Conservation (phyloP, 306 rosid genomes). For the Cercis canadensis region DNA sequence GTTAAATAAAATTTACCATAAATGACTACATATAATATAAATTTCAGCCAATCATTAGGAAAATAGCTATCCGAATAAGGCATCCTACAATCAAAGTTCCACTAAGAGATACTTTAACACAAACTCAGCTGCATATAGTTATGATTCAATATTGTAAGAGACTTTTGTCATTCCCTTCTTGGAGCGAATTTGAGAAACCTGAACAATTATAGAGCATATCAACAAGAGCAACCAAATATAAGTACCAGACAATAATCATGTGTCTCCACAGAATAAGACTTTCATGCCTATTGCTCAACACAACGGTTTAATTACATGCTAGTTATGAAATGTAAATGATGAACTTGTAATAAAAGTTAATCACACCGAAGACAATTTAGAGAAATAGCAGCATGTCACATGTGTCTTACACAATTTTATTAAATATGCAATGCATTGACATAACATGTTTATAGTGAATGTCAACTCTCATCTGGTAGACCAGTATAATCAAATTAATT, state of each 20-base stretch:
- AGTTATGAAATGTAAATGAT: too few species aligned
- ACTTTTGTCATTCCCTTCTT: constrained; percentile 77
- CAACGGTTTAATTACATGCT: background rate
- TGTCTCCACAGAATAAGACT: background rate
- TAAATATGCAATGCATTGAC: background rate
- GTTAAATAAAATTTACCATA: too few species aligned
- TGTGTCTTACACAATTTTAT: background rate
- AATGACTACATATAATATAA: too few species aligned
- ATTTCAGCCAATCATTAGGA: too few species aligned
- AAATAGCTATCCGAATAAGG: too few species aligned
- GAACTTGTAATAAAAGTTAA: background rate
- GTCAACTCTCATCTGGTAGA: constrained; percentile 3
- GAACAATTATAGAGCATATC: constrained; percentile 35
- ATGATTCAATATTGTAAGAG: constrained; percentile 57
- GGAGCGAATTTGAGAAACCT: constrained; percentile 73
- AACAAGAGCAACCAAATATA: constrained; percentile 14
- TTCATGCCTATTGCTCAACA: background rate
- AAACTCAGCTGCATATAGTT: constrained; percentile 24
- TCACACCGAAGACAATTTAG: background rate
- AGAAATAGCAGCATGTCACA: background rate
- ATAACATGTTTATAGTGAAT: background rate
- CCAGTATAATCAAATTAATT: constrained; percentile 27
- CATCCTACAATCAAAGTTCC: too few species aligned
- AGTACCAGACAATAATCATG: constrained; percentile 2
- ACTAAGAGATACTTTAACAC: too few species aligned